Conservation (phyloP, 176 grass and related monocot species). For the Phoenix roebelenii region DNA sequence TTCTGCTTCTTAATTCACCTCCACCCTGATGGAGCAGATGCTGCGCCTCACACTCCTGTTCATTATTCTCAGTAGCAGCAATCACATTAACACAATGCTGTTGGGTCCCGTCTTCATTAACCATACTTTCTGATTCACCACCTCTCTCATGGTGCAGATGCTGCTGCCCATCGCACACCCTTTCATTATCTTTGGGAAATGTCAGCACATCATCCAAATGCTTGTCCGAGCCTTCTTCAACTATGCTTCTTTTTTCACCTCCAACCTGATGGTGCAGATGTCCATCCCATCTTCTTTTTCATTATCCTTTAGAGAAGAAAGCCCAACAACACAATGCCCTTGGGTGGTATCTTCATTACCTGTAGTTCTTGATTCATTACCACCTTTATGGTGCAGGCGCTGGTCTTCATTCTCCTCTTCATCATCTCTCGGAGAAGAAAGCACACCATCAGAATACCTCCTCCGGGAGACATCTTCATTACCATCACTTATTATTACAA, state of each 20-base stretch:
- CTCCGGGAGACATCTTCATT: no score
- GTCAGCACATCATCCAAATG: no score
- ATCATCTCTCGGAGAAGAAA: no score
- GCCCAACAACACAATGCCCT: slow-evolving; percentile 14
- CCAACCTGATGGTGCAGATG: no score
- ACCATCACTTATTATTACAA: no score
- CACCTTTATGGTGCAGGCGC: slow-evolving; percentile 6
- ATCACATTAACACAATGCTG: slow-evolving; percentile 11
- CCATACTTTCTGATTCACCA: slow-evolving; percentile 1
- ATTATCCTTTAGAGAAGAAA: slow-evolving; percentile 16
- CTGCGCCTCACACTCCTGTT: slow-evolving; percentile 15
- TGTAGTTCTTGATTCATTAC: slow-evolving; percentile 26
- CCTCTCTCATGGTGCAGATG: no score
- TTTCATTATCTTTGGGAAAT: no score
- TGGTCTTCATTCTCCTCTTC: slow-evolving; percentile 7
- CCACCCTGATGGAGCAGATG: slow-evolving; percentile 8
- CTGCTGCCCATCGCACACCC: no score
- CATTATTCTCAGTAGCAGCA: slow-evolving; percentile 9
- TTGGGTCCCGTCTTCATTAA: slow-evolving; percentile 5
- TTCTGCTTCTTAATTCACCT: slow-evolving; percentile 27
- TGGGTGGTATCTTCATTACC: slow-evolving; percentile 11
- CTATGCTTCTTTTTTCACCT: no score
- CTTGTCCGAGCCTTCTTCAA: no score
- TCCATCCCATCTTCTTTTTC: no score
- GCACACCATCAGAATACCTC: no score